Evolutionary conservation across 306 rosid genomes (phyloP).

Genomic region (Corylus avellana): DNA sequence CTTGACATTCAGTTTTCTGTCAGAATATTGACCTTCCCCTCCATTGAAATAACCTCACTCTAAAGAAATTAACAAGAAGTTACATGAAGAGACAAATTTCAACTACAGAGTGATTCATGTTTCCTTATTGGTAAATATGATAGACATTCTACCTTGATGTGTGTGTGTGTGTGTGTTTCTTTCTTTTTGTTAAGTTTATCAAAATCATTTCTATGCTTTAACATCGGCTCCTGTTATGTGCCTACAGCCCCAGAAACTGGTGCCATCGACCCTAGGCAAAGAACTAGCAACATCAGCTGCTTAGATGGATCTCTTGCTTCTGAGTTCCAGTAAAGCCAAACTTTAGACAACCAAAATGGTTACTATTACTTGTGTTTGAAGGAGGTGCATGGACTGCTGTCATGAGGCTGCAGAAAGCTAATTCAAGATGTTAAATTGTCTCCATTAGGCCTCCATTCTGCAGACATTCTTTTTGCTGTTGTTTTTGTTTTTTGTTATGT

Average conservation of each 20-base stretch:
- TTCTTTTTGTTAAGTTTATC: background rate
- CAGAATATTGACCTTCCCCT: background rate
- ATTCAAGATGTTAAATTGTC: background rate
- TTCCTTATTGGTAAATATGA: background rate
- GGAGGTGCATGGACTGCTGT: background rate
- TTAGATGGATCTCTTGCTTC: constrained; percentile 25
- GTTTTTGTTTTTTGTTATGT: background rate
- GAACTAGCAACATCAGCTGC: constrained; percentile 43
- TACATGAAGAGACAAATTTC: background rate
- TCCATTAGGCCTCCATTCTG: background rate
- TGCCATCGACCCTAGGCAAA: constrained; percentile 36
- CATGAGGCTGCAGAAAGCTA: constrained; percentile 3
- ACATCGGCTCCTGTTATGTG: constrained; percentile 15
- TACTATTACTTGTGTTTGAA: background rate
- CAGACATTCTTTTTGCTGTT: background rate
- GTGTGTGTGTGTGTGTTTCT: background rate
- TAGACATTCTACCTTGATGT: background rate
- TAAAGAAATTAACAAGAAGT: background rate
- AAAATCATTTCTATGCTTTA: background rate
- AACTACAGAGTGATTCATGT: background rate
- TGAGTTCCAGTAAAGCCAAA: background rate
- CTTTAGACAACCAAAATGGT: background rate
- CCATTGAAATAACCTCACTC: background rate
- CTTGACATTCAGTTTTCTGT: background rate
- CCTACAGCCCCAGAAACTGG: constrained; percentile 58